Conservation (phyloP, 2,329 filamentous ascomycete genomes). For the Mariannaea sp. region DNA sequence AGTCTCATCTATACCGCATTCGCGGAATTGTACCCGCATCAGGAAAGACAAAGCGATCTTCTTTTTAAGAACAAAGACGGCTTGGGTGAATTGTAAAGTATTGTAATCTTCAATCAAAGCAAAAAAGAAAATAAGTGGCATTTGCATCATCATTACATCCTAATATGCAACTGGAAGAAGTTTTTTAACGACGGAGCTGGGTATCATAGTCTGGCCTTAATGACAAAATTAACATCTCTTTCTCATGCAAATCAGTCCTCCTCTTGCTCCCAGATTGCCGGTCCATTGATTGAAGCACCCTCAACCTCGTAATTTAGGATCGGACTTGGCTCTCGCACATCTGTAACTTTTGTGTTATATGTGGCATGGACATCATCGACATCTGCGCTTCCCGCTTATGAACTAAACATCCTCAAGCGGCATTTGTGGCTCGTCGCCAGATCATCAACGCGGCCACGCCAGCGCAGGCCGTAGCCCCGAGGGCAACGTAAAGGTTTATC, state of each 20-base stretch:
- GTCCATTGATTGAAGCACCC: background rate
- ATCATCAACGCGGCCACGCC: conserved; percentile 68
- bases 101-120: background rate
- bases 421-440: conserved; percentile 62
- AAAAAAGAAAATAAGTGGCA: conserved; percentile 11
- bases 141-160: conserved; percentile 30
- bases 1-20: no score
- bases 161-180: conserved; percentile 14
- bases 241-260: conserved; percentile 20
- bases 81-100: background rate
- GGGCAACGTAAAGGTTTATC: conserved; percentile 82
- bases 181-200: conserved; percentile 32
- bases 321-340: no score
- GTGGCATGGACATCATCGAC: background rate
- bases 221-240: conserved; percentile 33
- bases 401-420: conserved; percentile 37
- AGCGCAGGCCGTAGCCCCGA: conserved; percentile 73
- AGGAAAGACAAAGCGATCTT: background rate
- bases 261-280: background rate
- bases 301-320: background rate
- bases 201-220: conserved; percentile 40
- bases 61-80: background rate
- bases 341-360: background rate
- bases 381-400: no score
- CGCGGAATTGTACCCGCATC: background rate